Evolutionary conservation across 1,284 basidiomycete species (phyloP).

Genomic region (Malassezia psittaci): DNA sequence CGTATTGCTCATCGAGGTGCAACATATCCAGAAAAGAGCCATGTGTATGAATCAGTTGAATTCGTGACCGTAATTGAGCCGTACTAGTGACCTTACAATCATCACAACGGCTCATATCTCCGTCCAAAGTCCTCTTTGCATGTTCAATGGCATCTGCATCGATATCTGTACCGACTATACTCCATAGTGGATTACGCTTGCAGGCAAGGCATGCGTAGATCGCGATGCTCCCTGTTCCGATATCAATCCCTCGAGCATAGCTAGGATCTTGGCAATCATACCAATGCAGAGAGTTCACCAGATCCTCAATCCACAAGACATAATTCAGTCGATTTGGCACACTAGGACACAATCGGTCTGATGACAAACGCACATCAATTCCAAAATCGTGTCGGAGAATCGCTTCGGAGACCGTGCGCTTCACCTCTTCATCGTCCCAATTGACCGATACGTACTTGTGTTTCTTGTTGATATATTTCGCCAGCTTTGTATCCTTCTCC

Average conservation of each 20-base stretch:
- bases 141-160: slow-evolving; percentile 1
- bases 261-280: neutral
- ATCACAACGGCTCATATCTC: slow-evolving; percentile 49
- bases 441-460: neutral
- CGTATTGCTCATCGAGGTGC: slow-evolving; percentile 43
- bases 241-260: slow-evolving; percentile 45
- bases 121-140: slow-evolving; percentile 52
- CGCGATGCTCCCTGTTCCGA: slow-evolving; percentile 78
- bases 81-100: neutral
- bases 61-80: slow-evolving; percentile 25
- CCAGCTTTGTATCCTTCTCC: neutral
- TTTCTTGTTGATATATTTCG: neutral
- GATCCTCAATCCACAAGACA: slow-evolving; percentile 17
- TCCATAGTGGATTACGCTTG: slow-evolving; percentile 28
- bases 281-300: slow-evolving; percentile 4
- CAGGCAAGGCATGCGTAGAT: slow-evolving; percentile 69
- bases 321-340: slow-evolving; percentile 22
- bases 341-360: slow-evolving; percentile 22
- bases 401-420: slow-evolving; percentile 17
- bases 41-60: slow-evolving; percentile 50
- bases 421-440: slow-evolving; percentile 13
- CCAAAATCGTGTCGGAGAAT: slow-evolving; percentile 20
- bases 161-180: slow-evolving; percentile 12
- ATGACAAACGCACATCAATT: slow-evolving; percentile 7
- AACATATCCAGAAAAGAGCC: neutral